Conservation (phyloP, 129 eudicot species). For the Smallanthus sonchifolius region DNA sequence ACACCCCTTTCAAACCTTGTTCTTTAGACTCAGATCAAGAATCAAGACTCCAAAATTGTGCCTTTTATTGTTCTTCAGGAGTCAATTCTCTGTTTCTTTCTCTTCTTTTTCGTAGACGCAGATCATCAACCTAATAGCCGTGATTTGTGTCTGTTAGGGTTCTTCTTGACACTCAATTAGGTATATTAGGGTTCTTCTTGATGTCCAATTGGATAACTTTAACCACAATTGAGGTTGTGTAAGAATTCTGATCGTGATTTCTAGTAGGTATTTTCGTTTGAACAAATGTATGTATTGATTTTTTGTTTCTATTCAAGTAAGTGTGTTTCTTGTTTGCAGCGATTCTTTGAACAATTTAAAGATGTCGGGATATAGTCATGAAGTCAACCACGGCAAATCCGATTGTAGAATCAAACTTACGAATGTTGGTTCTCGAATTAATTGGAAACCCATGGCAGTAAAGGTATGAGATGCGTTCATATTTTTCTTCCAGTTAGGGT, state of each 20-base stretch:
- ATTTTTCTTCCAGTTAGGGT: background rate
- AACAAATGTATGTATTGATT: background rate
- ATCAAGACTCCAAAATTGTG: too few species aligned
- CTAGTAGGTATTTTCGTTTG: background rate
- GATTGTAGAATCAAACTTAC: background rate
- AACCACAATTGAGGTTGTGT: background rate
- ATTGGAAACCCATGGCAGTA: background rate
- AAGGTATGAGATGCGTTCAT: slow-evolving; percentile 5
- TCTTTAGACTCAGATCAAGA: too few species aligned
- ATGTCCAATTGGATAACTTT: too few species aligned
- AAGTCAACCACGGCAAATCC: background rate
- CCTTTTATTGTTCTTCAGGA: too few species aligned
- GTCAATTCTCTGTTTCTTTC: too few species aligned
- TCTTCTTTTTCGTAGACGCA: too few species aligned
- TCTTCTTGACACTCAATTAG: background rate
- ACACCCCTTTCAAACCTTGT: too few species aligned
- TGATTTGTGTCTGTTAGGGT: background rate
- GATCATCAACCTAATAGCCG: background rate
- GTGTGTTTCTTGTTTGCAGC: background rate
- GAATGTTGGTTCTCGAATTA: background rate
- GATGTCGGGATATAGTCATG: slow-evolving; percentile 4
- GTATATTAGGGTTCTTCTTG: background rate
- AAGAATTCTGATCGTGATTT: background rate
- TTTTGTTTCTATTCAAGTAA: background rate
- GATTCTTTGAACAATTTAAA: background rate